Base-by-base conservation (phyloP, 345 rosid species). In the Murraya paniculata region DNA sequence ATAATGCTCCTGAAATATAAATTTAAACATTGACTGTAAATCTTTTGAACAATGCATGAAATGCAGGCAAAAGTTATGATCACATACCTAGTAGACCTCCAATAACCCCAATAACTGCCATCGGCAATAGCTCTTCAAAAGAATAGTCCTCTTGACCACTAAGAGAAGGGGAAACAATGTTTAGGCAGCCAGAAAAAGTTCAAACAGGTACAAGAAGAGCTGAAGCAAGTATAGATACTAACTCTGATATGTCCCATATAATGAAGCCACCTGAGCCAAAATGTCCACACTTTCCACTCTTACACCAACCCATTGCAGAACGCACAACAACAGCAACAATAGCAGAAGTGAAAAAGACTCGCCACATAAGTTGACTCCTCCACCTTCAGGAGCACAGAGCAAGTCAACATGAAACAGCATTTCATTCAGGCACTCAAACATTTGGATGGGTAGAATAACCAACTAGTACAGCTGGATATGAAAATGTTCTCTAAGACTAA, bases 311-410 rank as follows among this genome's bases (percentile, higher is more conserved):
- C 98, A 96, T 96, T 61, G 97, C 94, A 79, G 90, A 87, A 81
- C 98, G 96, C 31, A 96, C 98, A 50, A 96, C 99, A 85, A 96
- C 98, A 68, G 98, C 99, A 75, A 96, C 99, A 56, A 96, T 81
- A 18, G 99, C 99, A 72, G 99, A 92, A 78, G 98, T 96, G 82
- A 96, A 96, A 88, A 96, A 96, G 78, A 94, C 98, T 82, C 98
- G 94, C 99, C 98, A 94, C 97, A 96, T 92, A 65, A 96, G 98
- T 84, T 94, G 97, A 87, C 99, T 94, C 84, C 97, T 90, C 99
- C 99, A 96, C 98, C 99, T 96, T 87, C 79, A 81, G n/a, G 41
- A 74, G 65, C 58, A 82, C 27, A 75, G 77, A 41, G 66, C 33
- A 85, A 77, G 78, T 67, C 64, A 6, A 76, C 35, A 76, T 57